Evolutionary conservation across 306 rosid genomes (phyloP).

Genomic region (Malus orientalis): DNA sequence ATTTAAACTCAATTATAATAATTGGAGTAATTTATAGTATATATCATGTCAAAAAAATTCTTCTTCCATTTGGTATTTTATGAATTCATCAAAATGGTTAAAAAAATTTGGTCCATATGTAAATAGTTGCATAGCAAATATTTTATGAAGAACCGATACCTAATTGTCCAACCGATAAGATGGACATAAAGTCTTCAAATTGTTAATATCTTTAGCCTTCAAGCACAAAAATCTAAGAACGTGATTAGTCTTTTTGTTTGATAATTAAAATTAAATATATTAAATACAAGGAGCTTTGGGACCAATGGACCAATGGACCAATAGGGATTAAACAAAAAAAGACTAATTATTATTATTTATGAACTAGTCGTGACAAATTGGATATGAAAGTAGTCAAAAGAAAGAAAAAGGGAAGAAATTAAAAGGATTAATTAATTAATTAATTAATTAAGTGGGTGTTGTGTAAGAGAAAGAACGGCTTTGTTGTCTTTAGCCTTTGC

Average conservation of each 20-base stretch:
- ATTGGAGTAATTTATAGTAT: no score
- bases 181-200: not conserved
- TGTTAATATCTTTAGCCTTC: not conserved
- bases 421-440: not conserved
- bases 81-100: not conserved
- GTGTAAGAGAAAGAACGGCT: no score
- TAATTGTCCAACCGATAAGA: not conserved
- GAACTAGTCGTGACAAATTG: not conserved
- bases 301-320: not conserved
- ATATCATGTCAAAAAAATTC: no score
- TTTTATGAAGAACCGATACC: not conserved
- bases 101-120: not conserved
- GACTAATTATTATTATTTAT: not conserved
- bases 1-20: no score
- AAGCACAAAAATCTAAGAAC: not conserved
- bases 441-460: no score
- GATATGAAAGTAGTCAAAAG: conserved; percentile 9
- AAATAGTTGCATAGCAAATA: not conserved
- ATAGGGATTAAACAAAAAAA: not conserved
- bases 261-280: not conserved
- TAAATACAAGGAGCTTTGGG: not conserved
- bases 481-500: not conserved
- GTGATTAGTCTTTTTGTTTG: not conserved
- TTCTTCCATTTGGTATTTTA: no score
- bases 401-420: not conserved